phyloP scores from a whole-genome alignment of 768 basidiomycete species.

The Mycena vitilis region DNA sequence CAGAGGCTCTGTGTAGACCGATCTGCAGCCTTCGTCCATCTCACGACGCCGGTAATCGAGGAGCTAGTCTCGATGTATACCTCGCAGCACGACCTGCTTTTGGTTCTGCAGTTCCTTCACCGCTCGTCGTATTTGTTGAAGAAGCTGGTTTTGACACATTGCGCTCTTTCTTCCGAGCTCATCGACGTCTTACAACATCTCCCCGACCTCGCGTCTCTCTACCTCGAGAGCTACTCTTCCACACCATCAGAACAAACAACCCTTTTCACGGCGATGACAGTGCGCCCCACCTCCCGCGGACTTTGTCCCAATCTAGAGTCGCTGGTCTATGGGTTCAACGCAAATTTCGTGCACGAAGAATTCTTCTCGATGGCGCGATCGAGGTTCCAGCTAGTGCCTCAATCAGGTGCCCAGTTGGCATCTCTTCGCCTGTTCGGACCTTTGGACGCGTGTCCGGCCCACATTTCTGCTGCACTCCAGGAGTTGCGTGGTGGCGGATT shows the following conservation, averaged over 20 bases:
- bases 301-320: background rate
- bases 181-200: no score
- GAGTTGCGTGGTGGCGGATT: no score
- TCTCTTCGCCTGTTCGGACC: background rate
- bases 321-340: background rate
- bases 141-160: no score
- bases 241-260: no score
- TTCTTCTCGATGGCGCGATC: background rate
- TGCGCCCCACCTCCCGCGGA: background rate
- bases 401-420: background rate
- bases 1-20: background rate
- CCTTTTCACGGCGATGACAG: background rate
- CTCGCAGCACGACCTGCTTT: no score
- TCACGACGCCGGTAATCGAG: background rate
- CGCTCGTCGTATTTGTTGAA: no score
- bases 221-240: no score
- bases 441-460: no score
- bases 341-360: background rate
- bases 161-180: no score
- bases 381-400: background rate
- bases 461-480: no score
- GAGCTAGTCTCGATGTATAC: background rate
- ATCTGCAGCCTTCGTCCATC: background rate
- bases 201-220: no score
- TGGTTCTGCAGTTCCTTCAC: no score